phyloP scores from a whole-genome alignment of 2,329 filamentous ascomycete species.

The Cercospora berteroae region DNA sequence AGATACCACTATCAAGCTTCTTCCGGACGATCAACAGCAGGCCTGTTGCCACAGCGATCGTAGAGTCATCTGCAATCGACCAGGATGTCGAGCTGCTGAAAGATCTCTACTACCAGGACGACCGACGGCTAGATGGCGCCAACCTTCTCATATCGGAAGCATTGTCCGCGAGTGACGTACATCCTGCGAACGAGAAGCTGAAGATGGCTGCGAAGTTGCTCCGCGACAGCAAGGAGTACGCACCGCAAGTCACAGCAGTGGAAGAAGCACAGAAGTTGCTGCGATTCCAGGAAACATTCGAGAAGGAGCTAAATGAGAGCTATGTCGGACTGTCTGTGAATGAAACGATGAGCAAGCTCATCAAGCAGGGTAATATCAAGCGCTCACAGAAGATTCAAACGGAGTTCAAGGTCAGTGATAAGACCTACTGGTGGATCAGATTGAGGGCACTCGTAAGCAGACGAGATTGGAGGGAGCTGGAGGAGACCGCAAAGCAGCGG shows the following conservation, averaged over 20 bases:
- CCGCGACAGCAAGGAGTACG: slow-evolving; percentile 75
- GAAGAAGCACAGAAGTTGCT: slow-evolving; percentile 78
- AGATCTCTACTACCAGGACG: slow-evolving; percentile 96
- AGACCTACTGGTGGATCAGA: slow-evolving; percentile 82
- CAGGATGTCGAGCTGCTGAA: slow-evolving; percentile 83
- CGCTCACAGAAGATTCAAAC: slow-evolving; percentile 82
- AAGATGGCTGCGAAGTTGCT: slow-evolving; percentile 81
- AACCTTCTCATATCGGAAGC: slow-evolving; percentile 85
- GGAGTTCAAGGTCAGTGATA: slow-evolving; percentile 92
- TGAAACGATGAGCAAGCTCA: slow-evolving; percentile 86
- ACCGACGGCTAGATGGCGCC: slow-evolving; percentile 82
- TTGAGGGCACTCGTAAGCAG: slow-evolving; percentile 85
- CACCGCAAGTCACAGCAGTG: slow-evolving; percentile 70
- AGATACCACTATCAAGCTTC: slow-evolving; percentile 84
- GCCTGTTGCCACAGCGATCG: slow-evolving; percentile 80
- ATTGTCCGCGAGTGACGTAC: slow-evolving; percentile 66
- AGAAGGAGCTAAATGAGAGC: slow-evolving; percentile 67
- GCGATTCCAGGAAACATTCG: slow-evolving; percentile 81
- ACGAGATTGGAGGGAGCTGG: slow-evolving; percentile 87
- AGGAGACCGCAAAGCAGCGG: slow-evolving; percentile 73
- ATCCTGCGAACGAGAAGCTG: slow-evolving; percentile 77
- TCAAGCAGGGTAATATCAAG: slow-evolving; percentile 76
- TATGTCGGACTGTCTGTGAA: slow-evolving; percentile 86
- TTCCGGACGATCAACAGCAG: slow-evolving; percentile 87
- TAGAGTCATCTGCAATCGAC: slow-evolving; percentile 77